These are phyloP conservation scores for Oryza brachyantha DNA, from an alignment of 176 grass and related monocot genomes.

Conservation along the genomic window DNA sequence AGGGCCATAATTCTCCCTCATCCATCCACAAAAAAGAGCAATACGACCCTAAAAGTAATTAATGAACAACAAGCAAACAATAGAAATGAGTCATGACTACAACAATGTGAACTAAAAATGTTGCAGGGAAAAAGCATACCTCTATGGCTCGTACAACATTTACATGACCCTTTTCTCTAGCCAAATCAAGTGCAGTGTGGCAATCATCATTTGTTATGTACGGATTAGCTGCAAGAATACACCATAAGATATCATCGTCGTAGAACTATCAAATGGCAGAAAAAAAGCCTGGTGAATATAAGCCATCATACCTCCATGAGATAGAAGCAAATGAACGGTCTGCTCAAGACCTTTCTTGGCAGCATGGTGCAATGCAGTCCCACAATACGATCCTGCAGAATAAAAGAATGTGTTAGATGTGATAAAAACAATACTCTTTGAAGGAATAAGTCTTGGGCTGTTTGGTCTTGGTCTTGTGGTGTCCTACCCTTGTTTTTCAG, in stretches of 20 bases:
- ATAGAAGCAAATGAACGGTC: conserved; percentile 80
- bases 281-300: neutral
- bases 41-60: conserved; percentile 53
- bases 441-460: too few species aligned
- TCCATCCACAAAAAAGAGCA: conserved; percentile 83
- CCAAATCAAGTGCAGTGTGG: conserved; percentile 85
- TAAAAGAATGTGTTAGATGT: neutral
- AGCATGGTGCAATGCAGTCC: conserved; percentile 97
- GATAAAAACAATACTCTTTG: neutral
- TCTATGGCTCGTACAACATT: conserved; percentile 92
- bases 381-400: conserved; percentile 56
- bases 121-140: conserved; percentile 40
- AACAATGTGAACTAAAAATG: neutral
- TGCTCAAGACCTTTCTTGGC: conserved; percentile 77
- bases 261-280: neutral
- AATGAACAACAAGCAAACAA: conserved; percentile 18
- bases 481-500: too few species aligned
- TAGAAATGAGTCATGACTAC: neutral
- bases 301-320: conserved; percentile 60
- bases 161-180: conserved; percentile 87
- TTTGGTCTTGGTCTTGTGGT: too few species aligned
- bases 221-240: conserved; percentile 65
- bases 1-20: conserved; percentile 84
- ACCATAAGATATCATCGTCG: neutral
- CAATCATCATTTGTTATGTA: conserved; percentile 91